Evolutionary conservation across 2,329 filamentous ascomycete species (phyloP), one percentile per base, ranked within the genome.

Genomic region (Colletotrichum simmondsii): DNA sequence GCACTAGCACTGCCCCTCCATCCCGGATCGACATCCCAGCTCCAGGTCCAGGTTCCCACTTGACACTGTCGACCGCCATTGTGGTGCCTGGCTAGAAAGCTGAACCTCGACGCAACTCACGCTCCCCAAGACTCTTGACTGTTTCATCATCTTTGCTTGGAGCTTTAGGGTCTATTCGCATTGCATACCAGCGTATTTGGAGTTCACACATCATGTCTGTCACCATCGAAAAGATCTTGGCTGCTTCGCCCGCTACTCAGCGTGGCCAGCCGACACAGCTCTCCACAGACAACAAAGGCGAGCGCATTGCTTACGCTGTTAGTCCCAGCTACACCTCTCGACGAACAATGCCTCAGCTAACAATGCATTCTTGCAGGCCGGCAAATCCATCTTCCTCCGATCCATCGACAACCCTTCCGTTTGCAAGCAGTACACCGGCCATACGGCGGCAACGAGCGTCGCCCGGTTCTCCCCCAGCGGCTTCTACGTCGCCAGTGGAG

Each of bases 341-440:
- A 54, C 4, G 37, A 56, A 56, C 37, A 60, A 35, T 46, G 26
- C 24, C 26, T 19, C 12, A 26, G 42, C 65, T 68, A 65, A 67
- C 49, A 14, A 30, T 60, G 8, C 30, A 22, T 46, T 16, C 5
- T 16, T 63, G 14, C 77, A 97, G 95, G 96, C 95, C 65, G 95
- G 95, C 80, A 98, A 98, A 87, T 98, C 96, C 74, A 92, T 99
- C 84, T 98, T 98, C 85, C 88, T 99, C 60, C 95, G 97, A 77
- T 95, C 92, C 75, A 98, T 99, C 85, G 96, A 99, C 85, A 87
- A 97, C 81, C 96, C 96, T 65, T 89, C 94, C 76, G 84, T 93
- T 75, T 92, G 92, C 82, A 95, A 93, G 80, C 95, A 99, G 83
- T 99, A 98, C 85, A 97, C 93, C 16, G 92, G 93, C 78, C 97